Evolutionary conservation across 2,329 filamentous ascomycete genomes (phyloP).

Genomic region (Aspergillus nomiae): DNA sequence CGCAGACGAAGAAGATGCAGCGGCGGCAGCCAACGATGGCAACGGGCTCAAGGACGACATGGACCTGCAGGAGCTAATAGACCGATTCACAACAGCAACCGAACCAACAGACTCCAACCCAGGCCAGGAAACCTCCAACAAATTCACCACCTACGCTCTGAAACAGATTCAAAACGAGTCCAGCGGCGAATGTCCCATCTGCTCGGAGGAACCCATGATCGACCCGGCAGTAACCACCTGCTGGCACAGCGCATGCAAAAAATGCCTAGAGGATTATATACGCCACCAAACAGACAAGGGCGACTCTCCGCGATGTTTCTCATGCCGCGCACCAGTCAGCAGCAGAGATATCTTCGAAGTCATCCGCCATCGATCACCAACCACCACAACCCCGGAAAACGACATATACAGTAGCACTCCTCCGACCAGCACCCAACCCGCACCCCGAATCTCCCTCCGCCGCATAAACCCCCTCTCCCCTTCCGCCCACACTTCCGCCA

Average conservation of each 20-base stretch:
- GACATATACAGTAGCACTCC: conserved; percentile 46
- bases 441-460: conserved; percentile 60
- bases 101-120: conserved; percentile 55
- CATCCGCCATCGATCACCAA: conserved; percentile 65
- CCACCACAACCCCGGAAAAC: conserved; percentile 46
- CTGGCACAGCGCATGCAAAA: conserved; percentile 96
- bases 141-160: conserved; percentile 83
- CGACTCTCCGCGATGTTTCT: conserved; percentile 80
- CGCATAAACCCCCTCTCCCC: conserved; percentile 65
- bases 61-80: conserved; percentile 84
- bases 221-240: conserved; percentile 93
- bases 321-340: conserved; percentile 81
- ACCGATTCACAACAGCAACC: conserved; percentile 74
- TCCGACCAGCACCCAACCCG: conserved; percentile 33
- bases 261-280: conserved; percentile 88
- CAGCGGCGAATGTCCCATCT: conserved; percentile 88
- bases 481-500: conserved; percentile 67
- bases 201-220: conserved; percentile 92
- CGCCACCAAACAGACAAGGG: conserved; percentile 79
- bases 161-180: conserved; percentile 90
- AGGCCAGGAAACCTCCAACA: conserved; percentile 61
- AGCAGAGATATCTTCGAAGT: conserved; percentile 89
- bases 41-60: conserved; percentile 91
- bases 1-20: conserved; percentile 84
- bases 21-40: conserved; percentile 72